Conservation (phyloP, 345 rosid species). For the Isatis tinctoria region DNA sequence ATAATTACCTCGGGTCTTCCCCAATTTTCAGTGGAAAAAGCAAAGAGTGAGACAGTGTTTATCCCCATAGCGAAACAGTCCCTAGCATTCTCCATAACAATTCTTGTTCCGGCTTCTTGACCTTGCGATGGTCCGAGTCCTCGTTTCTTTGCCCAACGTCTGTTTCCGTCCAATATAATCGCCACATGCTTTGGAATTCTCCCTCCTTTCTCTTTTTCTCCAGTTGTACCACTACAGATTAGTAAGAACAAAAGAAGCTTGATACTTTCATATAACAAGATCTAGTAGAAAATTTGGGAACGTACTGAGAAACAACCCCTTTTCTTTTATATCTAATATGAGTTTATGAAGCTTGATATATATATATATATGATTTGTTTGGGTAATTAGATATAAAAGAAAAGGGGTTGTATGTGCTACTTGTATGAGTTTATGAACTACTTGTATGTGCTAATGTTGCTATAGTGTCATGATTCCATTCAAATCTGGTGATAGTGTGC, state of each 20-base stretch:
- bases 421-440: not conserved
- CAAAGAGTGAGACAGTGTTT: conserved; percentile 58
- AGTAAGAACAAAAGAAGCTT: not conserved
- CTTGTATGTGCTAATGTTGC: not conserved
- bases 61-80: conserved; percentile 44
- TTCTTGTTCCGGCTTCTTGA: conserved; percentile 49
- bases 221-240: not conserved
- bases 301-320: not conserved
- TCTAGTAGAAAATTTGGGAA: not conserved
- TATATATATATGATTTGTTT: not conserved
- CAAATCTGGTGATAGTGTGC: not conserved
- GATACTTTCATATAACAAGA: not conserved
- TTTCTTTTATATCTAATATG: not conserved
- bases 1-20: conserved; percentile 45
- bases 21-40: conserved; percentile 68
- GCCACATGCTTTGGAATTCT: conserved; percentile 66
- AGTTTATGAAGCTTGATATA: too few species aligned
- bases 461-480: not conserved
- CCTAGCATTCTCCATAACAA: conserved; percentile 32
- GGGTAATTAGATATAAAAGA: too few species aligned
- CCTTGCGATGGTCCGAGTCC: conserved; percentile 43
- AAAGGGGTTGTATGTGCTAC: too few species aligned
- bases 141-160: conserved; percentile 53
- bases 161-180: conserved; percentile 69
- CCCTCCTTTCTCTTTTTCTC: conserved; percentile 24